Evolutionary conservation across 1,139 yeast genomes (phyloP).

Genomic region (Taphrina communis): DNA sequence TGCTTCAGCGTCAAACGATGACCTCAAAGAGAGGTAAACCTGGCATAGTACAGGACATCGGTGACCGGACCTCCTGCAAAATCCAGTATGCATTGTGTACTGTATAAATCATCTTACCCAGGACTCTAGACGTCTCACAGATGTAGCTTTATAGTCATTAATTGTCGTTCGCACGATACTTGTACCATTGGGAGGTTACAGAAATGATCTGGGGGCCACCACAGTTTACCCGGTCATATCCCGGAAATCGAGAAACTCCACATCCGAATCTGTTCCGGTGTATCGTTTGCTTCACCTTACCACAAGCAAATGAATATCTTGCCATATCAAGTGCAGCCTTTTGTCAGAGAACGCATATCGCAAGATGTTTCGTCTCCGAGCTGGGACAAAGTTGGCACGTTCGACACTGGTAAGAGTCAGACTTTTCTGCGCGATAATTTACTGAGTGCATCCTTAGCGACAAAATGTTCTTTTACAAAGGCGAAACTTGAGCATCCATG

Average conservation of each 20-base stretch:
- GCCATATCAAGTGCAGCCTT: neutral
- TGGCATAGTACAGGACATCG: no score
- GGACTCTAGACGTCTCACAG: no score
- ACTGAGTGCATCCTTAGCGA: conserved; percentile 4
- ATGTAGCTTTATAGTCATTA: no score
- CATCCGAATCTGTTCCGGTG: conserved; percentile 13
- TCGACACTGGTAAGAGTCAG: neutral
- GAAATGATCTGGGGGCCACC: neutral
- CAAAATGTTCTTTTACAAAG: conserved; percentile 46
- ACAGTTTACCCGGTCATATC: conserved; percentile 14
- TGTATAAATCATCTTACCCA: no score
- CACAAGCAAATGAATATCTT: neutral
- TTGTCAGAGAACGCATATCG: neutral
- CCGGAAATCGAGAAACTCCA: conserved; percentile 12
- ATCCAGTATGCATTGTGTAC: no score
- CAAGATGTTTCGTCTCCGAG: conserved; percentile 16
- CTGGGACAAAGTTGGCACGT: conserved; percentile 1
- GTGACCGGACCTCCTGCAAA: no score
- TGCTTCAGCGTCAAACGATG: no score
- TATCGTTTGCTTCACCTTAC: neutral
- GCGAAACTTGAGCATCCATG: conserved; percentile 86
- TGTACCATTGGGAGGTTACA: no score
- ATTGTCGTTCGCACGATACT: no score
- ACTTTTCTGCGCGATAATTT: neutral
- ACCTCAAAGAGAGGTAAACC: no score